Evolutionary conservation across 1,284 basidiomycete species (phyloP).

Genomic region (Wolfiporia cocos): DNA sequence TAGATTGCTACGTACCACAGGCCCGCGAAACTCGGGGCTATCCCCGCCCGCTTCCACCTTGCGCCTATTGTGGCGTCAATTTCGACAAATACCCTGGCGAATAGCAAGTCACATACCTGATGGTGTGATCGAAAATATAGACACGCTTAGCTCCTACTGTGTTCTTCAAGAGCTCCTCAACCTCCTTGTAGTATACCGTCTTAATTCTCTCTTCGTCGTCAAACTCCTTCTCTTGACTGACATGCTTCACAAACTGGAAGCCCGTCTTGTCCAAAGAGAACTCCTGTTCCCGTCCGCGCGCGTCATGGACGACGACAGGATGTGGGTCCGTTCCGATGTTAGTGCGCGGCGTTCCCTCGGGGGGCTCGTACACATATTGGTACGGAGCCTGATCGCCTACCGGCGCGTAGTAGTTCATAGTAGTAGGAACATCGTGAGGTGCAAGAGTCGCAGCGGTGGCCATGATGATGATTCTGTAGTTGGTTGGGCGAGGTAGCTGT

Average conservation of each 20-base stretch:
- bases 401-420: constrained; percentile 20
- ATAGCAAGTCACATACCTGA: constrained; percentile 15
- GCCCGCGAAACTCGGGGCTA: background rate
- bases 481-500: too few relatives aligned
- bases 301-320: constrained; percentile 22
- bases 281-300: constrained; percentile 19
- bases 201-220: constrained; percentile 32
- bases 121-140: constrained; percentile 37
- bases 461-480: too few relatives aligned
- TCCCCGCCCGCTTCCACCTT: too few relatives aligned
- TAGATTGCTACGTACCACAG: background rate
- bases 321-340: constrained; percentile 22
- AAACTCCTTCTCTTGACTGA: constrained; percentile 25
- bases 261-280: constrained; percentile 32
- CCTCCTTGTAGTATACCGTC: constrained; percentile 32
- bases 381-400: constrained; percentile 18
- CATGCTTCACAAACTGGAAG: constrained; percentile 29
- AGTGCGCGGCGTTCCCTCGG: constrained; percentile 15
- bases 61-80: background rate
- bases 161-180: constrained; percentile 33
- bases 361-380: constrained; percentile 20
- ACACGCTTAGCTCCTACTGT: constrained; percentile 32
- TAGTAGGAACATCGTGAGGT: constrained; percentile 19
- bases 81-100: background rate
- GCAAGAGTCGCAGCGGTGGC: constrained; percentile 15